Evolutionary conservation across 139 green algal species (phyloP).

Genomic region (Micromonas pusilla): DNA sequence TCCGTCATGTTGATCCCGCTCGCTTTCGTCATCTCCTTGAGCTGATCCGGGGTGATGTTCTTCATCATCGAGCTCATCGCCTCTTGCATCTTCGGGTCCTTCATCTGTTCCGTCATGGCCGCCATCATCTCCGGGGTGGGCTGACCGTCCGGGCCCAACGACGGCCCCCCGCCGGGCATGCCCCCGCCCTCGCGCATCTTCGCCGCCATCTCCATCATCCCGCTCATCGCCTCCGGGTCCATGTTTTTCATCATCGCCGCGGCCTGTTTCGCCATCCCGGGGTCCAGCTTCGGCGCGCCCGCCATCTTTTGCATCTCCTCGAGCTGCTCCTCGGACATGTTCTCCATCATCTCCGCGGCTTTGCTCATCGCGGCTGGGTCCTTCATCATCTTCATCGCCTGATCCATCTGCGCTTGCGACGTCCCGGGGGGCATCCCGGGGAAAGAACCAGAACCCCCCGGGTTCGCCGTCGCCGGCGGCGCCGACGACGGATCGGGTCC

Average conservation of each 20-base stretch:
- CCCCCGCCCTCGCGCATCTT: constrained; percentile 4
- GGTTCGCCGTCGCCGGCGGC: neutral
- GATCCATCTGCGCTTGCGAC: neutral
- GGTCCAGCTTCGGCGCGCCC: neutral
- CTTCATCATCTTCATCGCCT: constrained; percentile 21
- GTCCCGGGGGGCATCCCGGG: neutral
- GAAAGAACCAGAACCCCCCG: neutral
- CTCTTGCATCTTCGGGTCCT: constrained; percentile 19
- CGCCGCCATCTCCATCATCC: constrained; percentile 25
- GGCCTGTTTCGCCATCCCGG: neutral
- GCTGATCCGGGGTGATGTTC: constrained; percentile 17
- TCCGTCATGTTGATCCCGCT: constrained; percentile 23
- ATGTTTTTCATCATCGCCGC: constrained; percentile 32
- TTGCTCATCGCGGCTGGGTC: constrained; percentile 1
- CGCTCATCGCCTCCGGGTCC: constrained; percentile 6
- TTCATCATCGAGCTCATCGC: constrained; percentile 26
- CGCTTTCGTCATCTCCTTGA: constrained; percentile 18
- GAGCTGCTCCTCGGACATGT: constrained; percentile 1
- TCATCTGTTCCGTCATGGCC: constrained; percentile 24
- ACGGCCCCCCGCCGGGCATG: too few relatives aligned
- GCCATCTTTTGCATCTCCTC: neutral
- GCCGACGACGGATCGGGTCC: neutral
- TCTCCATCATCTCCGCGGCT: neutral
- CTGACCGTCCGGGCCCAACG: neutral
- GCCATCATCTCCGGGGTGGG: neutral